Evolutionary conservation across 805 yeast species (phyloP).

Genomic region (Peterozyma toletana): DNA sequence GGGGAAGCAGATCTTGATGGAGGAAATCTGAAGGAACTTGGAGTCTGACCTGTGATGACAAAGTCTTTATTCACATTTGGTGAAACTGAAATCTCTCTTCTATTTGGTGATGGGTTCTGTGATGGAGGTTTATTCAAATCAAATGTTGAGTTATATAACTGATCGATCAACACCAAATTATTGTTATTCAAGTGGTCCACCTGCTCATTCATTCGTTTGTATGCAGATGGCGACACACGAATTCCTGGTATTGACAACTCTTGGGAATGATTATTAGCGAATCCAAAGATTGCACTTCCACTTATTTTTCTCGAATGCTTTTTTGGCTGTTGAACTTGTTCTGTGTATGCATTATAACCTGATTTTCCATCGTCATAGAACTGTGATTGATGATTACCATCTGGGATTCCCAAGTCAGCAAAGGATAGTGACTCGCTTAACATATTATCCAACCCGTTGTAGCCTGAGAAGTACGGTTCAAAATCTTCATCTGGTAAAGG

Average conservation of each 20-base stretch:
- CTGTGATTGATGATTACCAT: slow-evolving; percentile 10
- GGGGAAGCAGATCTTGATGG: slow-evolving; percentile 10
- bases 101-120: too few relatives aligned
- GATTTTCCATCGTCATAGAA: slow-evolving; percentile 8
- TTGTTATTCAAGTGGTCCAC: slow-evolving; percentile 1
- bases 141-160: background rate
- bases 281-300: slow-evolving; percentile 81
- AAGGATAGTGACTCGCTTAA: slow-evolving; percentile 49
- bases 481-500: slow-evolving; percentile 52
- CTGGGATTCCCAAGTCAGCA: slow-evolving; percentile 61
- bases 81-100: too few relatives aligned
- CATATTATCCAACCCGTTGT: slow-evolving; percentile 46
- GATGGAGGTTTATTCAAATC: too few relatives aligned
- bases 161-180: background rate
- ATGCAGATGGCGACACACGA: slow-evolving; percentile 17
- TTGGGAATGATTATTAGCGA: slow-evolving; percentile 46
- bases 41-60: slow-evolving; percentile 37
- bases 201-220: slow-evolving; percentile 8
- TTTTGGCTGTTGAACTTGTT: slow-evolving; percentile 6
- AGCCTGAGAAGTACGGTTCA: slow-evolving; percentile 34
- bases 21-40: slow-evolving; percentile 55
- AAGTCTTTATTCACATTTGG: slow-evolving; percentile 27
- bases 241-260: slow-evolving; percentile 54
- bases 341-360: background rate
- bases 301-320: slow-evolving; percentile 56